A percentile compares a stretch with the other conserved stretches of the same genome.
Conservation (phyloP, 2,329 filamentous ascomycete species). For the Talaromyces piceae region DNA sequence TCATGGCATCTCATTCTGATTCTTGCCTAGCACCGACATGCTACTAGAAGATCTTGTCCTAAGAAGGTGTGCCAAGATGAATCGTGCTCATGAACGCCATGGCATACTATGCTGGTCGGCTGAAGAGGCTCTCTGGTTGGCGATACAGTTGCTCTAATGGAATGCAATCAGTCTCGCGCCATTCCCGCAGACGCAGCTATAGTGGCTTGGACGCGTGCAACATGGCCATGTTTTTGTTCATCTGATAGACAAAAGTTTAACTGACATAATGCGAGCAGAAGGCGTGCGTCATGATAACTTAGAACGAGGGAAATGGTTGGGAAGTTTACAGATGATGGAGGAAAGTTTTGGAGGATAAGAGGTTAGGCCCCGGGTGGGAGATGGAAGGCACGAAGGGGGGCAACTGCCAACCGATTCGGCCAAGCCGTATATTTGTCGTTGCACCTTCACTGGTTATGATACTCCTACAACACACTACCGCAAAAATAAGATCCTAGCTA, state of each 20-base stretch:
- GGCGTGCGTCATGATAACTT: no score
- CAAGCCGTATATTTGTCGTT: no score
- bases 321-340: neutral
- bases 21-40: neutral
- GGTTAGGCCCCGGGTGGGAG: no score
- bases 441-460: no score
- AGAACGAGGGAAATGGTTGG: neutral
- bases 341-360: neutral
- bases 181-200: neutral
- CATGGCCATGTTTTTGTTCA: neutral
- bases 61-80: neutral
- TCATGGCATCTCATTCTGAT: neutral
- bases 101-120: neutral
- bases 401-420: no score
- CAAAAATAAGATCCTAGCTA: no score
- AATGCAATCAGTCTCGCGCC: neutral
- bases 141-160: neutral
- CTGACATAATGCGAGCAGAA: neutral
- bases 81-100: constrained; percentile 1
- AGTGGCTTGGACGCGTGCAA: neutral
- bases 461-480: no score
- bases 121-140: neutral
- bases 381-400: neutral
- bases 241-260: neutral
- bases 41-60: constrained; percentile 4